A percentile compares a stretch with the other conserved stretches of the same genome.
phyloP scores from a whole-genome alignment of 1,284 basidiomycete genomes.

The Kwoniella shivajii region DNA sequence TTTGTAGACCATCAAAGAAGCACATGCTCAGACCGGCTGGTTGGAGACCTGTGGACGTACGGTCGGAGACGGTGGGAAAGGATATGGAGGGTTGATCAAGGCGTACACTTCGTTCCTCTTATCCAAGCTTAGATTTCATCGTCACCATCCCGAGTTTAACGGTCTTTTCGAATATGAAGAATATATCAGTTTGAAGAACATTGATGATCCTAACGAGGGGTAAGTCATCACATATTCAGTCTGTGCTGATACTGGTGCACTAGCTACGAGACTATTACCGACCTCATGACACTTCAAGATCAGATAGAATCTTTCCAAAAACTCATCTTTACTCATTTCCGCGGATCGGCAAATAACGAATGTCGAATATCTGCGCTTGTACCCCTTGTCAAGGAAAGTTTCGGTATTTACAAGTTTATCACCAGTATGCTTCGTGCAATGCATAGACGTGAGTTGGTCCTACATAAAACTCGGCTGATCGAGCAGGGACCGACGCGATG shows the following conservation, averaged over 20 bases:
- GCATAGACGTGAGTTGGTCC: constrained; percentile 72
- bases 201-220: constrained; percentile 98
- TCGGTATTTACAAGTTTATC: constrained; percentile 96
- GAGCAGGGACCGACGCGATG: constrained; percentile 75
- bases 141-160: constrained; percentile 90
- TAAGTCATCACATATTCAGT: constrained; percentile 53
- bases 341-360: constrained; percentile 87
- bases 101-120: constrained; percentile 93
- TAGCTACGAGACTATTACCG: constrained; percentile 93
- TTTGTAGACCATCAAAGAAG: constrained; percentile 79
- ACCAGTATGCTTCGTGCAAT: constrained; percentile 96
- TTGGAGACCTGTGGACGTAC: constrained; percentile 91
- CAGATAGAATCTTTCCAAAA: constrained; percentile 97
- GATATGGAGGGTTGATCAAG: constrained; percentile 86
- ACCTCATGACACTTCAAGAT: constrained; percentile 93
- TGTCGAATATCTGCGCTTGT: constrained; percentile 92
- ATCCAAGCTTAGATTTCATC: constrained; percentile 92
- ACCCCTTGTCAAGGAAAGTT: constrained; percentile 93
- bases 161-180: constrained; percentile 96
- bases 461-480: background rate
- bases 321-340: constrained; percentile 90
- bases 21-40: constrained; percentile 94
- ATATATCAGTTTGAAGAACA: constrained; percentile 91
- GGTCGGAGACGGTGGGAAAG: constrained; percentile 75
- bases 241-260: constrained; percentile 4